Base-by-base conservation (phyloP, 139 green algal genomes). In the Protoeuglena noctilucae region DNA sequence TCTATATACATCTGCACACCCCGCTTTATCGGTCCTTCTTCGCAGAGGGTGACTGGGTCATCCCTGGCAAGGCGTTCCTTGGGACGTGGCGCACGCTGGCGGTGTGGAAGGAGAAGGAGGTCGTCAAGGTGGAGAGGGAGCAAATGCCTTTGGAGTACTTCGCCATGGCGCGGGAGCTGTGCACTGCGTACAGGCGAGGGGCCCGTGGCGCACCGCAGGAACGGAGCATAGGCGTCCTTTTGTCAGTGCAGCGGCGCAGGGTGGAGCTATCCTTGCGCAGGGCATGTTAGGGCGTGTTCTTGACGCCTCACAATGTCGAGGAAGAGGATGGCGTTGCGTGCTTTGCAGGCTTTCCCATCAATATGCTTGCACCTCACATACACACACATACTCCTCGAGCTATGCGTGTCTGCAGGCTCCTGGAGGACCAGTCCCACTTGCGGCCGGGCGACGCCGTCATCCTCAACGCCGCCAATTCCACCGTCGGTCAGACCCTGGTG, bases 391-490 rank as follows among this genome's bases (percentile, higher is more conserved):
- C 45, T 69, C 25, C 64, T 68, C 3, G 85, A 94, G 70, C 62
- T 88, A 53, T 79, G 76, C 28, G 55, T n/a, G 87, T 82, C 3
- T 93, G 91, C 67, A 53, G 74, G 4, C 76, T 95, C 27, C 70
- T 95, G 51, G 85, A 94, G 58, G 68, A 84, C 58, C 40, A 77
- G 29, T 23, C 4, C 43, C 22, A 22, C 22, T 0, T 68, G 51
- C 72, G 84, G 77, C 79, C 85, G 16, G 86, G 86, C 18, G 84
- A 93, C 57, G 78, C 70, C 7, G 68, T 95, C 16, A 80, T 93
- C 40, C 67, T 95, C 9, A 95, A 95, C 70, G 86, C 68, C 19
- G 77, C 82, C 51, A 93, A 75, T 65, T 71, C 59, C 50, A 87
- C 72, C 12, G 72, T 93, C 22, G 85, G 86, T 17, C 75, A 85